Percentiles rank a stretch among this genome's conserved stretches.
Conservation (phyloP, 495 filamentous ascomycete genomes). For the Aspergillus olivimuriae region DNA sequence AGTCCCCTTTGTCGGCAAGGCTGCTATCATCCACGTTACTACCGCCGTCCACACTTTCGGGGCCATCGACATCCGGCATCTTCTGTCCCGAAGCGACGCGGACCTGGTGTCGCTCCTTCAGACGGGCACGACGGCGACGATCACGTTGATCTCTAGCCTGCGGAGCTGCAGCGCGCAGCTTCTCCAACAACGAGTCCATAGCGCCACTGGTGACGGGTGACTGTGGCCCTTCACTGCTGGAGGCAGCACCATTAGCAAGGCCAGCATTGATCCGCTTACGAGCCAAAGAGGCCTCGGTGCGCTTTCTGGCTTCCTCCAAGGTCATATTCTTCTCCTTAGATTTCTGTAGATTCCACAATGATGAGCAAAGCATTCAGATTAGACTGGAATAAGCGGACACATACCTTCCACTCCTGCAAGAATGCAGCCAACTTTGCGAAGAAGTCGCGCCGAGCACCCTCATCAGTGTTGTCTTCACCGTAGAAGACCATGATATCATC, state of each 20-base stretch:
- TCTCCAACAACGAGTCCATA: slow-evolving; percentile 96
- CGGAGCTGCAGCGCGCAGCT: slow-evolving; percentile 86
- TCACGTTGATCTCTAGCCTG: slow-evolving; percentile 83
- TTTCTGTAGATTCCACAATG: slow-evolving; percentile 39
- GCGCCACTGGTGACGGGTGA: slow-evolving; percentile 80
- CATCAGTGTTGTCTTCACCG: slow-evolving; percentile 87
- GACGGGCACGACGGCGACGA: slow-evolving; percentile 73
- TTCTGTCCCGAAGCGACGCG: slow-evolving; percentile 82
- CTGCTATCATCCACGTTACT: slow-evolving; percentile 21
- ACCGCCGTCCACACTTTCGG: slow-evolving; percentile 26
- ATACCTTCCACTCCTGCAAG: slow-evolving; percentile 84
- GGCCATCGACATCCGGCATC: slow-evolving; percentile 61
- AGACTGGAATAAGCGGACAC: slow-evolving; percentile 15
- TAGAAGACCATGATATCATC: slow-evolving; percentile 97
- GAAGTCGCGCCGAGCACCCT: slow-evolving; percentile 93
- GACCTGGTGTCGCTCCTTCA: slow-evolving; percentile 90
- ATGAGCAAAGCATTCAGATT: slow-evolving; percentile 7
- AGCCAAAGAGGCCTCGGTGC: slow-evolving; percentile 85
- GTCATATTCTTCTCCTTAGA: slow-evolving; percentile 84
- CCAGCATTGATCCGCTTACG: slow-evolving; percentile 71
- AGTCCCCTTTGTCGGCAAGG: slow-evolving; percentile 9
- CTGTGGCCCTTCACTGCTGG: slow-evolving; percentile 41
- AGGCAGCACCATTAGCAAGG: slow-evolving; percentile 37
- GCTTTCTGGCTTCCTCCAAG: slow-evolving; percentile 73
- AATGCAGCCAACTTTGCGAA: slow-evolving; percentile 92